These are phyloP conservation scores for Penicillium alfredii DNA, from an alignment of 495 filamentous ascomycete species.

Conservation along the genomic window DNA sequence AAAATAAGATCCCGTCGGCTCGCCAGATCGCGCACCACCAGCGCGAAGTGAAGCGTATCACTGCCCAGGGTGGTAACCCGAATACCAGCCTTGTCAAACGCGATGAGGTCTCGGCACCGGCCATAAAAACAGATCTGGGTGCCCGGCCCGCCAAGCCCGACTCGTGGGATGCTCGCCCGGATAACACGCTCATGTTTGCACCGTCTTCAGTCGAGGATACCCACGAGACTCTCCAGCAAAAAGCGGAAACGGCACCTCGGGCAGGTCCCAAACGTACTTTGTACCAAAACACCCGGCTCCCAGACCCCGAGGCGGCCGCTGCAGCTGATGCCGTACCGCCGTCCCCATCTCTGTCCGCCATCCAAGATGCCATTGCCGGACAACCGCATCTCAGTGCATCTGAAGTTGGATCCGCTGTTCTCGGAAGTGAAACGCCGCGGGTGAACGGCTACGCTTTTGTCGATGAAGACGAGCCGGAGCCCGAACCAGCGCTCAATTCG, in stretches of 20 bases:
- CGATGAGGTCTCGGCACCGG: constrained; percentile 28
- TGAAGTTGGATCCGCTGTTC: constrained; percentile 50
- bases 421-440: constrained; percentile 73
- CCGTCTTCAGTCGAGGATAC: constrained; percentile 63
- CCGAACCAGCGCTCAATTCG: constrained; percentile 11
- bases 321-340: constrained; percentile 47
- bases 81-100: constrained; percentile 30
- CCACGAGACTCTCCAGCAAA: constrained; percentile 59
- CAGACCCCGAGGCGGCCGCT: constrained; percentile 19
- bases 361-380: constrained; percentile 82
- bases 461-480: constrained; percentile 63
- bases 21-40: constrained; percentile 77
- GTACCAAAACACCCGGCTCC: constrained; percentile 77
- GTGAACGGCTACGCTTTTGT: constrained; percentile 94
- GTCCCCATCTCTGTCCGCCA: constrained; percentile 77
- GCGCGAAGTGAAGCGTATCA: constrained; percentile 56
- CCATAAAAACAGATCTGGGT: constrained; percentile 55
- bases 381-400: constrained; percentile 56
- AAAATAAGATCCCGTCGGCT: constrained; percentile 82
- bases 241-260: constrained; percentile 60
- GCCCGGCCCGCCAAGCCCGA: constrained; percentile 73
- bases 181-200: constrained; percentile 85
- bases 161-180: constrained; percentile 63
- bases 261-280: constrained; percentile 72
- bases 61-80: constrained; percentile 40